A percentile compares a stretch with the other conserved stretches of the same genome.
Evolutionary conservation across 495 filamentous ascomycete species (phyloP).

Genomic region (Lepraria neglecta): DNA sequence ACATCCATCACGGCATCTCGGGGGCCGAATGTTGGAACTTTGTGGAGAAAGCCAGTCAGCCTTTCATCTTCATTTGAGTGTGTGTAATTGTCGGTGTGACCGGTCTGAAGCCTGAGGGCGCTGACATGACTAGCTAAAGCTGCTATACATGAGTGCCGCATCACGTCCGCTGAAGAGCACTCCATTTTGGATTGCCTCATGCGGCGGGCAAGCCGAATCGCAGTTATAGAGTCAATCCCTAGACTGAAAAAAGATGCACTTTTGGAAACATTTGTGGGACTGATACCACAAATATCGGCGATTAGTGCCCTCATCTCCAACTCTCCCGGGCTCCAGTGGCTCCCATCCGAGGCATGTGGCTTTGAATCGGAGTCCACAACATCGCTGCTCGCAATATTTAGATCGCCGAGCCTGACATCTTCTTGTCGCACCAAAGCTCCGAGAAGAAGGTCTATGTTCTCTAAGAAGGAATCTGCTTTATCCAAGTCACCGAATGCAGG

Average conservation of each 20-base stretch:
- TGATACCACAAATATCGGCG: conserved; percentile 25
- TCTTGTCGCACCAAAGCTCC: conserved; percentile 31
- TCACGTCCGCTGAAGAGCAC: conserved; percentile 35
- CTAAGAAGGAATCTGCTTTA: conserved; percentile 29
- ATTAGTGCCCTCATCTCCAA: conserved; percentile 25
- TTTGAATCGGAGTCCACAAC: conserved; percentile 5
- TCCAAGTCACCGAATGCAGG: conserved; percentile 25
- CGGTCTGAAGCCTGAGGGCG: neutral
- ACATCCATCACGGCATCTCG: conserved; percentile 7
- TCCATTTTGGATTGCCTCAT: conserved; percentile 29
- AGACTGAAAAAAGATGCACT: conserved; percentile 35
- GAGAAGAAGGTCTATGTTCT: conserved; percentile 33
- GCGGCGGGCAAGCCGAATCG: conserved; percentile 33
- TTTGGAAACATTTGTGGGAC: conserved; percentile 25
- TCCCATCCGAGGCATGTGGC: conserved; percentile 25
- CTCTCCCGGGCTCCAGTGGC: conserved; percentile 28
- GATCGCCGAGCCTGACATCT: conserved; percentile 21
- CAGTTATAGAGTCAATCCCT: conserved; percentile 36
- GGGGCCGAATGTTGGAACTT: neutral
- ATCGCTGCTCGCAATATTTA: neutral
- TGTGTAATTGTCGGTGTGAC: neutral
- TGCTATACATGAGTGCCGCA: conserved; percentile 34
- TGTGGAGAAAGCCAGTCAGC: neutral
- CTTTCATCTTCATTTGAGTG: neutral
- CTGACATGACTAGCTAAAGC: conserved; percentile 29